Percentiles rank a stretch among this genome's conserved stretches.
phyloP scores from a whole-genome alignment of 371 early-diverging fungal species.

The Syncephalastrum contaminatum region DNA sequence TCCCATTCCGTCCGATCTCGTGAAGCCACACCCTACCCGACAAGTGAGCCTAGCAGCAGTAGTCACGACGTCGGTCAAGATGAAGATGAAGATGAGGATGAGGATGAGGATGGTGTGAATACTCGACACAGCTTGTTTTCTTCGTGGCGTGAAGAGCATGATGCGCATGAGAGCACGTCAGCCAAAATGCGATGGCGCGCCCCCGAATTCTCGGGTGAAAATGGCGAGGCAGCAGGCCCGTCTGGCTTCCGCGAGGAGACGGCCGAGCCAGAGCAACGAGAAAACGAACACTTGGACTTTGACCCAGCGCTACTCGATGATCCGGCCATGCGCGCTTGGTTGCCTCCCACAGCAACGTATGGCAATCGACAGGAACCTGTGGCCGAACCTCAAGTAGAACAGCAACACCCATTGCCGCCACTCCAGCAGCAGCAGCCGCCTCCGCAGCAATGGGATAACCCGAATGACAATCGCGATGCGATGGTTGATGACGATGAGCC shows the following conservation, averaged over 20 bases:
- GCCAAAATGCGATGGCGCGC: conserved; percentile 16
- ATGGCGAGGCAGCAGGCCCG: too few species aligned
- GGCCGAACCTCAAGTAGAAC: not conserved
- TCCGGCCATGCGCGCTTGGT: not conserved
- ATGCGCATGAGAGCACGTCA: conserved; percentile 9
- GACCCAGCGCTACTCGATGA: not conserved
- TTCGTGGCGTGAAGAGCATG: conserved; percentile 13
- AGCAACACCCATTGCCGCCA: not conserved
- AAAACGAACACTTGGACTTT: not conserved
- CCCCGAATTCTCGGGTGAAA: conserved; percentile 8
- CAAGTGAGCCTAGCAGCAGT: too few species aligned
- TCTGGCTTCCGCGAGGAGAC: too few species aligned
- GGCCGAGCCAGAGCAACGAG: too few species aligned
- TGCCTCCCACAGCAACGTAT: not conserved
- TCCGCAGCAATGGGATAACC: conserved; percentile 13
- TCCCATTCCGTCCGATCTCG: too few species aligned
- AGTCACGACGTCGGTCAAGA: not conserved
- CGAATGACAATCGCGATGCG: conserved; percentile 22
- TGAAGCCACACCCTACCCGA: too few species aligned
- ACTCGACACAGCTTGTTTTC: conserved; percentile 9
- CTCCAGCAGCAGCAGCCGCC: conserved; percentile 1
- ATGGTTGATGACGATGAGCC: conserved; percentile 46
- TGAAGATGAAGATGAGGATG: conserved; percentile 5
- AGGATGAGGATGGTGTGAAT: conserved; percentile 2
- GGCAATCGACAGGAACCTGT: not conserved